phyloP scores from a whole-genome alignment of 1,284 basidiomycete species.

The Fomitopsis pinicola region DNA sequence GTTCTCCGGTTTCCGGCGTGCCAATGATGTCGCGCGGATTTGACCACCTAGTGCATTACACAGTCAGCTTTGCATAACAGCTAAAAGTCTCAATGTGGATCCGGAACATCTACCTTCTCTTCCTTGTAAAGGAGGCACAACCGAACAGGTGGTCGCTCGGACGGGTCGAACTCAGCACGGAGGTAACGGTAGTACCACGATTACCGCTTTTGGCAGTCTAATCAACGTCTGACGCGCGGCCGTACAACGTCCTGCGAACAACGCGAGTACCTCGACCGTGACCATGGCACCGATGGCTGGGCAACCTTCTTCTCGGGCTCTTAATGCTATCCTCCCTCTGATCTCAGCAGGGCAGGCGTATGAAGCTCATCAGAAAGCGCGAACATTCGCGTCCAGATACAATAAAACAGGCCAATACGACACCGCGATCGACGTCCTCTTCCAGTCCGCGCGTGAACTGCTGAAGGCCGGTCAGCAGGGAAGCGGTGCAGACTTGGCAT shows the following conservation, averaged over 20 bases:
- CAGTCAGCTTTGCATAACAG: too few species aligned
- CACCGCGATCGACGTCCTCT: slow-evolving; percentile 84
- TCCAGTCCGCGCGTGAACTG: slow-evolving; percentile 79
- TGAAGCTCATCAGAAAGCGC: slow-evolving; percentile 91
- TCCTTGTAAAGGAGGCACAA: too few species aligned
- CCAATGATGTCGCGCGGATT: too few species aligned
- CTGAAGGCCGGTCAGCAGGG: slow-evolving; percentile 85
- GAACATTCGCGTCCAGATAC: slow-evolving; percentile 89
- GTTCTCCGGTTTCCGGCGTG: too few species aligned
- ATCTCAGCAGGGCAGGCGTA: slow-evolving; percentile 72
- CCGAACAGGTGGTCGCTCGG: too few species aligned
- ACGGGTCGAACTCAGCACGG: too few species aligned
- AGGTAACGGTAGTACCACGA: not conserved
- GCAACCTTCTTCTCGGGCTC: slow-evolving; percentile 54
- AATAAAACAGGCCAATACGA: slow-evolving; percentile 73
- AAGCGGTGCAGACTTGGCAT: slow-evolving; percentile 79
- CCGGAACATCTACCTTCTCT: too few species aligned
- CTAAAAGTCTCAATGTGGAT: too few species aligned
- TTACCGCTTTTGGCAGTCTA: not conserved
- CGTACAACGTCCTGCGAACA: not conserved
- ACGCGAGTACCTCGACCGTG: not conserved
- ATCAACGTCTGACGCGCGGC: not conserved
- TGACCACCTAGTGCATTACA: too few species aligned
- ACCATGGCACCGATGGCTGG: slow-evolving; percentile 21
- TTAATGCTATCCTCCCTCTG: slow-evolving; percentile 73